These are phyloP conservation scores for Galeopsis tetrahit DNA, from an alignment of 257 asterid species.

Conservation along the genomic window DNA sequence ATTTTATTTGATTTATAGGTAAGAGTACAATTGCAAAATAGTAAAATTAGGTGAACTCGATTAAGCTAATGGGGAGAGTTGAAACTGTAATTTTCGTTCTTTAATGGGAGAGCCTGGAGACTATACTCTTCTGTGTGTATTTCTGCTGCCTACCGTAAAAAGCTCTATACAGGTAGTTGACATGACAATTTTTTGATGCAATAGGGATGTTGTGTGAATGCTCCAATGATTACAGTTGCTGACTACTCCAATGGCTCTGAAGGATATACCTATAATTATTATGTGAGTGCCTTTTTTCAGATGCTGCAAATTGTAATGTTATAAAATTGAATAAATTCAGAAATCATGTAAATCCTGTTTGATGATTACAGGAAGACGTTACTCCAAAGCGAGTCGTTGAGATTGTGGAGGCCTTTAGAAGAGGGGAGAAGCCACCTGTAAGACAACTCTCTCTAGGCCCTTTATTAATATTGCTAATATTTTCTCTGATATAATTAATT, in stretches of 20 bases:
- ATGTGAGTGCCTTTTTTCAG: constrained; percentile 49
- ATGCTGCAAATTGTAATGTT: background rate
- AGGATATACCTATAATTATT: constrained; percentile 87
- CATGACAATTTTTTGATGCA: constrained; percentile 31
- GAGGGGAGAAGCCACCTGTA: constrained; percentile 97
- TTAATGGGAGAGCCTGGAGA: background rate
- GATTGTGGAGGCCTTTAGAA: constrained; percentile 85
- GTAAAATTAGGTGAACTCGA: too few relatives aligned
- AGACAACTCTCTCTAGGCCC: constrained; percentile 32
- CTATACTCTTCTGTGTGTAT: background rate
- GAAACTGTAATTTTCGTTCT: constrained; percentile 12
- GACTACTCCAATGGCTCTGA: constrained; percentile 97
- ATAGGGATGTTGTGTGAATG: constrained; percentile 97
- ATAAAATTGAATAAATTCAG: constrained; percentile 17
- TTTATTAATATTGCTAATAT: constrained; percentile 6
- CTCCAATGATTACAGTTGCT: constrained; percentile 98
- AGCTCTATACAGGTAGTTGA: background rate
- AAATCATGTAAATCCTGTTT: constrained; percentile 15
- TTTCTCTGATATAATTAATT: constrained; percentile 1
- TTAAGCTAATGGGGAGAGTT: too few relatives aligned
- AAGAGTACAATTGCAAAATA: too few relatives aligned
- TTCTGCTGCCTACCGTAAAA: constrained; percentile 11
- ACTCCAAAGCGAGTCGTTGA: constrained; percentile 87
- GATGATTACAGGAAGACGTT: constrained; percentile 75
- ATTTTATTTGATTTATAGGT: too few relatives aligned